Evolutionary conservation across 768 basidiomycete species (phyloP).

Genomic region (Mycena albidolilacea): DNA sequence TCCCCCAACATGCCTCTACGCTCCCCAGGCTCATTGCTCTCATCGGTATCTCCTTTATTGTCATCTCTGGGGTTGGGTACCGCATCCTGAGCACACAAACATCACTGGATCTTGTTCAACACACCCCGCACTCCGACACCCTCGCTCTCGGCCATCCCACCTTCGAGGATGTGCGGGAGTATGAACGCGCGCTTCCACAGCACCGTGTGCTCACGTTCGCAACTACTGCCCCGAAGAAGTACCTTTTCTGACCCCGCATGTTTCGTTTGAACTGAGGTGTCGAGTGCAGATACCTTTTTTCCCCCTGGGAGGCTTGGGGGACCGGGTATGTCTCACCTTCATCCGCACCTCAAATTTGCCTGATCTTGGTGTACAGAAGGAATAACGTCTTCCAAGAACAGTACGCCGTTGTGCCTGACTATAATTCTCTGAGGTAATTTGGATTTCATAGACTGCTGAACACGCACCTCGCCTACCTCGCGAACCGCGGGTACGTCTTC

Average conservation of each 20-base stretch:
- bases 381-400: slow-evolving; percentile 36
- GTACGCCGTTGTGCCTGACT: not conserved
- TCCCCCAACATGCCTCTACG: too few relatives aligned
- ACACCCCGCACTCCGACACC: not conserved
- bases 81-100: not conserved
- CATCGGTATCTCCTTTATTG: not conserved
- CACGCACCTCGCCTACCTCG: slow-evolving; percentile 35
- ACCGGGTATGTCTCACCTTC: slow-evolving; percentile 12
- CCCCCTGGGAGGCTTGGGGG: slow-evolving; percentile 25
- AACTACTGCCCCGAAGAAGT: slow-evolving; percentile 8
- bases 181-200: slow-evolving; percentile 31
- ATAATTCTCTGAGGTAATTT: not conserved
- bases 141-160: slow-evolving; percentile 24
- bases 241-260: not conserved
- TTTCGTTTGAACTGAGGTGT: not conserved
- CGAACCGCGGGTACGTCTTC: slow-evolving; percentile 37
- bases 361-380: not conserved
- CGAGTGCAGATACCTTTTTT: slow-evolving; percentile 30
- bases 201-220: not conserved
- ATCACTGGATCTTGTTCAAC: not conserved
- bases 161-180: slow-evolving; percentile 27
- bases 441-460: slow-evolving; percentile 25
- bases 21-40: not conserved
- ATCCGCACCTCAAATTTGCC: not conserved
- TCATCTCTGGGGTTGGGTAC: not conserved